Evolutionary conservation across 169 alveolate species (phyloP).

Genomic region (Eimeria sp.): DNA sequence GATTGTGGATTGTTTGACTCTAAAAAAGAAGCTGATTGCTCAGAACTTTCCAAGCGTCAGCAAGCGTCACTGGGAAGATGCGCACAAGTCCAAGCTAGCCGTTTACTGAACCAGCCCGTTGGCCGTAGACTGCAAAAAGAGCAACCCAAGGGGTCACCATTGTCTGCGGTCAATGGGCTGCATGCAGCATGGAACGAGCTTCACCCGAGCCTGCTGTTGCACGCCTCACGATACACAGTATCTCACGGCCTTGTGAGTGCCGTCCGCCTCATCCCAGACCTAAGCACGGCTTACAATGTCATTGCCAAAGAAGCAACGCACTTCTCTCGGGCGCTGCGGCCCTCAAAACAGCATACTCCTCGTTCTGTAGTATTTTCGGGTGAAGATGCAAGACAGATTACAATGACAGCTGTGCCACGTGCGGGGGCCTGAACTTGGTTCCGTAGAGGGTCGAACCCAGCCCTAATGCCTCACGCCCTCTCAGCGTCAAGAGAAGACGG

Average conservation of each 20-base stretch:
- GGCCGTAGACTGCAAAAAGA: background rate
- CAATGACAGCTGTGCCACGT: background rate
- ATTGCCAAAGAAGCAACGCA: background rate
- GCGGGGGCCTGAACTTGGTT: background rate
- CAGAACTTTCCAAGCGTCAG: background rate
- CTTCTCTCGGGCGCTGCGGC: background rate
- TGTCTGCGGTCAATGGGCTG: background rate
- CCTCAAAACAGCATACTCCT: background rate
- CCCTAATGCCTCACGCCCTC: constrained; percentile 7
- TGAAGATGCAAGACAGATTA: background rate
- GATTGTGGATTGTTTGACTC: background rate
- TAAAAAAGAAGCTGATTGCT: constrained; percentile 17
- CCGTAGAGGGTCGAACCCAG: background rate
- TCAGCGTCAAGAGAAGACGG: background rate
- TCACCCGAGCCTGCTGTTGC: background rate
- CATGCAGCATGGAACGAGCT: background rate
- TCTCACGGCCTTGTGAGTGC: background rate
- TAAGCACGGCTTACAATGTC: background rate
- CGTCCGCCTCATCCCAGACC: background rate
- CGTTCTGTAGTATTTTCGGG: background rate
- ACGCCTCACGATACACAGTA: background rate
- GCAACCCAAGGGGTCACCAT: background rate
- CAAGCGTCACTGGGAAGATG: background rate
- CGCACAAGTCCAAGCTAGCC: constrained; percentile 1
- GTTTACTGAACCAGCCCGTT: background rate